These are phyloP conservation scores for Tieghemiomyces parasiticus DNA, from an alignment of 192 early-diverging fungal species.

Conservation along the genomic window DNA sequence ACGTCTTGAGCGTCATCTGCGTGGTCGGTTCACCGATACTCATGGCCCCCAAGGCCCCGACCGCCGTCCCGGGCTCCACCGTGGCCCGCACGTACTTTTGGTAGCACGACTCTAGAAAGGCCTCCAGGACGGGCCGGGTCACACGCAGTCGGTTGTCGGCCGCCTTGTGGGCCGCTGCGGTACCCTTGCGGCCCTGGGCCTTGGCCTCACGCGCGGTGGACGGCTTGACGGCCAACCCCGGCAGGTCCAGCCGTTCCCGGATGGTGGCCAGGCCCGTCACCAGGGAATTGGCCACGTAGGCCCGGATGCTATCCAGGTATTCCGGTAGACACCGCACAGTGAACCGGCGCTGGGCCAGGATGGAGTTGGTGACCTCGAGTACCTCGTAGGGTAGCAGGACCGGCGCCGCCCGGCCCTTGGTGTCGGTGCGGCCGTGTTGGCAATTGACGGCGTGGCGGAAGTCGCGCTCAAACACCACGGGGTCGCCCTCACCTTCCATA, in stretches of 20 bases:
- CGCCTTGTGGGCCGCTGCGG: conserved; percentile 26
- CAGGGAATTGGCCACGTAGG: conserved; percentile 40
- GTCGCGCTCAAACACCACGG: conserved; percentile 79
- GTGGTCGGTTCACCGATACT: conserved; percentile 98
- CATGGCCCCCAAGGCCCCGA: conserved; percentile 94
- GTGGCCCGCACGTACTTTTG: conserved; percentile 76
- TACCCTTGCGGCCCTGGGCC: not conserved
- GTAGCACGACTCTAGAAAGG: conserved; percentile 64
- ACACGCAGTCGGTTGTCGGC: conserved; percentile 53
- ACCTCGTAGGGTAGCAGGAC: conserved; percentile 29
- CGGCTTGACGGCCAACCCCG: not conserved
- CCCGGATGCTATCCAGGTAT: conserved; percentile 44
- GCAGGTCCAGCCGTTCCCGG: conserved; percentile 10
- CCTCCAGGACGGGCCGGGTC: conserved; percentile 52
- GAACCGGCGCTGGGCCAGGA: conserved; percentile 30
- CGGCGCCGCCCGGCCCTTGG: conserved; percentile 13
- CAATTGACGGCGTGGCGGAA: conserved; percentile 35
- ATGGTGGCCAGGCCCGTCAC: conserved; percentile 38
- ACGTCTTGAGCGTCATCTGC: conserved; percentile 99
- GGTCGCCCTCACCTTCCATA: conserved; percentile 78
- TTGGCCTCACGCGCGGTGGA: not conserved
- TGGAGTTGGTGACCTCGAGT: conserved; percentile 26
- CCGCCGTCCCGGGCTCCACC: conserved; percentile 92
- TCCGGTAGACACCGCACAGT: conserved; percentile 18
- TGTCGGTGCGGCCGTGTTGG: conserved; percentile 10